Percentiles rank a stretch among this genome's conserved stretches.
phyloP scores from a whole-genome alignment of 805 yeast species.

The Hanseniaspora vineae region DNA sequence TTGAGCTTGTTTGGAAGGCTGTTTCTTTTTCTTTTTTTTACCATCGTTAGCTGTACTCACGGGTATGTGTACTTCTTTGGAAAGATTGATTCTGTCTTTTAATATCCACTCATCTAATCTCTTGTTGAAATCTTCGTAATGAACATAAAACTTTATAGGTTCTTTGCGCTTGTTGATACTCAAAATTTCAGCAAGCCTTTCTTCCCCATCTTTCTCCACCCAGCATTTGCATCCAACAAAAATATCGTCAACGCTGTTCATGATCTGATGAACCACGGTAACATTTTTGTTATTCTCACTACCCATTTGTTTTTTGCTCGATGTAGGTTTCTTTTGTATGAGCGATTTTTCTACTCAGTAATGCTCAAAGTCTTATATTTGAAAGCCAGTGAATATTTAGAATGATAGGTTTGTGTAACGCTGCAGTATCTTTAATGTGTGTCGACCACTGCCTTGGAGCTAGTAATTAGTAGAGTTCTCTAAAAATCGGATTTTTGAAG shows the following conservation, averaged over 20 bases:
- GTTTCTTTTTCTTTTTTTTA: constrained; percentile 26
- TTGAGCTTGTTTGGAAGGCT: constrained; percentile 13
- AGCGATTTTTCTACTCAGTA: too few species aligned
- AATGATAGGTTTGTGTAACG: too few species aligned
- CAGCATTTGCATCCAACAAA: constrained; percentile 70
- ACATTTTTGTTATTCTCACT: constrained; percentile 13
- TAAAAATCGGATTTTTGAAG: too few species aligned
- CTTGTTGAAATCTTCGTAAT: constrained; percentile 87
- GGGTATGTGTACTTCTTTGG: constrained; percentile 59
- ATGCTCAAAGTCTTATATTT: too few species aligned
- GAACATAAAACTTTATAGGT: constrained; percentile 76
- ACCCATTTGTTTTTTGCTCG: too few species aligned
- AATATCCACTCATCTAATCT: constrained; percentile 93
- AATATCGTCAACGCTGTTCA: constrained; percentile 34
- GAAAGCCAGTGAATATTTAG: too few species aligned
- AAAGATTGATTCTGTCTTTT: constrained; percentile 55
- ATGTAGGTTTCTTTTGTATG: too few species aligned
- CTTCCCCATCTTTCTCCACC: constrained; percentile 70
- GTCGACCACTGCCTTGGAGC: too few species aligned
- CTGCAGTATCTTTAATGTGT: too few species aligned
- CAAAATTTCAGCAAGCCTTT: constrained; percentile 72
- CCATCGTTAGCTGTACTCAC: constrained; percentile 31
- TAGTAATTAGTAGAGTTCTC: too few species aligned
- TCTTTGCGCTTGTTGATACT: constrained; percentile 67
- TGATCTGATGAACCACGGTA: constrained; percentile 16